phyloP scores from a whole-genome alignment of 805 yeast species.

The Cyberlindnera petersonii region DNA sequence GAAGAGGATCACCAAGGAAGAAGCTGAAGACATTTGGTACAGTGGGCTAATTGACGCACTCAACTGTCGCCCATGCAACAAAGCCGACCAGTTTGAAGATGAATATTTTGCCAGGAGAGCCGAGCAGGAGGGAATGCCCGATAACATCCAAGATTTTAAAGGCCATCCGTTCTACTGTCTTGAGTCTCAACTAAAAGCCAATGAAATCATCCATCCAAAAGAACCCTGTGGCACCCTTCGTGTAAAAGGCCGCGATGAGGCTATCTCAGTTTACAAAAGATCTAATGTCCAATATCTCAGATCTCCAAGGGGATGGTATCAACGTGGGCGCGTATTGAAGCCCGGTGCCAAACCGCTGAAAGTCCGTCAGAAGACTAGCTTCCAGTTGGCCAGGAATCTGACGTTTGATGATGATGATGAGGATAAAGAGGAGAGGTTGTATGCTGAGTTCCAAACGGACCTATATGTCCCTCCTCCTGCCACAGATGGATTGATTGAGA shows the following conservation, averaged over 20 bases:
- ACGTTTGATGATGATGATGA: slow-evolving; percentile 26
- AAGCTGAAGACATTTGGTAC: slow-evolving; percentile 58
- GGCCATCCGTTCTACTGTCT: slow-evolving; percentile 84
- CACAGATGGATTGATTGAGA: slow-evolving; percentile 59
- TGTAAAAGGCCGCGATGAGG: slow-evolving; percentile 38
- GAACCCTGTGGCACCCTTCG: slow-evolving; percentile 73
- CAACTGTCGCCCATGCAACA: slow-evolving; percentile 16
- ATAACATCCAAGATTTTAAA: slow-evolving; percentile 73
- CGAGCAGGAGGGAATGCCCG: slow-evolving; percentile 81
- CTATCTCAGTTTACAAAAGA: slow-evolving; percentile 65
- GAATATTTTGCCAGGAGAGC: slow-evolving; percentile 60
- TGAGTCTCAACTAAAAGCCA: slow-evolving; percentile 66
- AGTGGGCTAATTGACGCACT: slow-evolving; percentile 33
- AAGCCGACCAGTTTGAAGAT: slow-evolving; percentile 45
- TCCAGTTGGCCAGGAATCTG: slow-evolving; percentile 20
- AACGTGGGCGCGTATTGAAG: slow-evolving; percentile 70
- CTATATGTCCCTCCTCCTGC: slow-evolving; percentile 56
- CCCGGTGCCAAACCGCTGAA: slow-evolving; percentile 66
- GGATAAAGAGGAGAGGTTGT: slow-evolving; percentile 58
- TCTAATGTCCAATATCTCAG: slow-evolving; percentile 57
- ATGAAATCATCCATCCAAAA: slow-evolving; percentile 68
- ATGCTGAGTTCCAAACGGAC: slow-evolving; percentile 77
- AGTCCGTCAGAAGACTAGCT: slow-evolving; percentile 32
- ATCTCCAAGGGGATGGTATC: slow-evolving; percentile 84
- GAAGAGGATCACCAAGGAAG: slow-evolving; percentile 61